These are phyloP conservation scores for Cyberlindnera lachancei DNA, from an alignment of 805 yeast genomes.

Conservation along the genomic window DNA sequence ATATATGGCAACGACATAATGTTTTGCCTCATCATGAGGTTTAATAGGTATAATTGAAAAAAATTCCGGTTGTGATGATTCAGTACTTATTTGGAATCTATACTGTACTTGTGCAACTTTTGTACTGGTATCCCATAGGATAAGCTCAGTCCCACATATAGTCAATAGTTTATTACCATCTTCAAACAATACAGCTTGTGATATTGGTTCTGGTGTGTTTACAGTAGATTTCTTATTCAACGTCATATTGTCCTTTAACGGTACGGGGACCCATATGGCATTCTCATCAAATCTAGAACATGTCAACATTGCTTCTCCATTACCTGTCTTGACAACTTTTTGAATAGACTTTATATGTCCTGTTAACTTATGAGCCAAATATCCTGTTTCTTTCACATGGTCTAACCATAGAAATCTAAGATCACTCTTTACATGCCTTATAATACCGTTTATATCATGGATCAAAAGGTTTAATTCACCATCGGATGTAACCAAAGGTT, in stretches of 20 bases:
- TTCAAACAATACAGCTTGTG: conserved; percentile 41
- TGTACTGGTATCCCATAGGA: conserved; percentile 53
- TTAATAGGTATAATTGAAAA: conserved; percentile 31
- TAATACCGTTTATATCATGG: conserved; percentile 37
- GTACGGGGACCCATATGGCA: conserved; percentile 48
- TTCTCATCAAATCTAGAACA: conserved; percentile 56
- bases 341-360: conserved; percentile 84
- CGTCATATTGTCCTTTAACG: conserved; percentile 26
- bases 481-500: conserved; percentile 16
- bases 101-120: conserved; percentile 20
- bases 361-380: conserved; percentile 52
- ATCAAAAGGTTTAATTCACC: conserved; percentile 33
- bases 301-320: conserved; percentile 55
- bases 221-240: conserved; percentile 33
- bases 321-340: conserved; percentile 55
- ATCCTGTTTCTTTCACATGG: conserved; percentile 13
- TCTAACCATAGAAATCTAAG: conserved; percentile 17
- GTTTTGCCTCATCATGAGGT: conserved; percentile 26
- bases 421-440: conserved; percentile 27
- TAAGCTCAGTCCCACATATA: conserved; percentile 35
- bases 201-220: conserved; percentile 39
- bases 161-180: conserved; percentile 40
- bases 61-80: conserved; percentile 15
- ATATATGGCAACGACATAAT: conserved; percentile 46
- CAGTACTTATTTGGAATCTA: conserved; percentile 9